Percentiles rank a stretch among this genome's conserved stretches.
Conservation (phyloP, 2,329 filamentous ascomycete genomes). For the Ilyonectria robusta region DNA sequence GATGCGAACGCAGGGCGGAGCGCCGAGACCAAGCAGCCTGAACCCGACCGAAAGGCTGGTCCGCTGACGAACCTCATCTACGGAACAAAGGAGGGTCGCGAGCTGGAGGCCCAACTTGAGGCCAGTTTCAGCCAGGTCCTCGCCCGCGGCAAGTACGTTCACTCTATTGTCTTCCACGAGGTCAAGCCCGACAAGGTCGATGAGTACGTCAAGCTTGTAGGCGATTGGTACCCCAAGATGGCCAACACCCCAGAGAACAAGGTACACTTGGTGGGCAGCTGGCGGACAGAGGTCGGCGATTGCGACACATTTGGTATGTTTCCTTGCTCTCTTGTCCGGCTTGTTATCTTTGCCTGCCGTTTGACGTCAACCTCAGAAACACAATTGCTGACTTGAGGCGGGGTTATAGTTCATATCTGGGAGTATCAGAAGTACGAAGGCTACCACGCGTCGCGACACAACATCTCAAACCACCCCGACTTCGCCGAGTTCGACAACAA, state of each 20-base stretch:
- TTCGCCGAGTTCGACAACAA: conserved; percentile 87
- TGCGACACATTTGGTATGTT: conserved; percentile 92
- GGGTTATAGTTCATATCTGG: conserved; percentile 91
- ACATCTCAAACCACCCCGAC: conserved; percentile 85
- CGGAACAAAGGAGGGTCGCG: conserved; percentile 93
- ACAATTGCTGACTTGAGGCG: conserved; percentile 32
- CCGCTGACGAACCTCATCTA: conserved; percentile 92
- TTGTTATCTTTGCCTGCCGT: neutral
- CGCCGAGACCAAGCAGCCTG: conserved; percentile 70
- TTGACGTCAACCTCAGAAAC: neutral
- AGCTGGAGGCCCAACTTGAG: conserved; percentile 96
- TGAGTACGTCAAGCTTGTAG: conserved; percentile 92
- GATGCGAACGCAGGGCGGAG: conserved; percentile 56
- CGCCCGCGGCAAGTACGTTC: conserved; percentile 96
- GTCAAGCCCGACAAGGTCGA: conserved; percentile 97
- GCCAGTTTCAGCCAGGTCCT: conserved; percentile 95
- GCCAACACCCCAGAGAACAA: conserved; percentile 89
- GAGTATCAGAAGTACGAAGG: conserved; percentile 98
- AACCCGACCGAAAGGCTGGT: conserved; percentile 76
- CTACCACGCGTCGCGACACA: conserved; percentile 92
- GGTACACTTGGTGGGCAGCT: conserved; percentile 96
- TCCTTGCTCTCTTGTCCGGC: neutral
- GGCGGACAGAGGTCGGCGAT: conserved; percentile 97
- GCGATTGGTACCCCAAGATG: conserved; percentile 93
- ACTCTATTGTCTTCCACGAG: conserved; percentile 96